Base-by-base conservation (phyloP, 1,284 basidiomycete genomes). In the Tilletia indica region DNA sequence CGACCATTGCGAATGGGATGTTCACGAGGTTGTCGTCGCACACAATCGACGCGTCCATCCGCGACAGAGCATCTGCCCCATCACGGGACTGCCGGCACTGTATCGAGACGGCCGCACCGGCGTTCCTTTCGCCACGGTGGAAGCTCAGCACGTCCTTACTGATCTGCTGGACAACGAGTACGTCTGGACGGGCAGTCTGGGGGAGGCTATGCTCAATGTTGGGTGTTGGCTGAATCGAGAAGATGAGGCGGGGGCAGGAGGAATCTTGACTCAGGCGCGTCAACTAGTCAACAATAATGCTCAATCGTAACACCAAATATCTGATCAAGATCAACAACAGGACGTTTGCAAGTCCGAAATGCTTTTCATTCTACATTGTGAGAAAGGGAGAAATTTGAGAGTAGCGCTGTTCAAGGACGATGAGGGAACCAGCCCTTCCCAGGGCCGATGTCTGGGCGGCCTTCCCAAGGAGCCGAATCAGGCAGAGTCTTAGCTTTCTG, bases 81-180 rank as follows among this genome's bases (percentile, higher is more conserved):
- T 88, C 67, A 87, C 86, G 0, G 87, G 87, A 14, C 78, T 85
- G 4, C 82, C 85, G 0, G 87, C 87, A 0, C 77, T 86, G 39
- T 94, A 94, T 80, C 82, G 88, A 48, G 92, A 94, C 80, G 92
- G 92, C 3, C 86, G 89, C 49, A 90, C 90, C 0, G 89, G 90
- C 9, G 89, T 91, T 2, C 91, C 93, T 0, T 94, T 89, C 81
- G 91, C 92, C 2, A 88, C 90, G 74, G 81, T 88, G 4, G 84
- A 85, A n/a, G 91, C 91, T 12, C 94, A 89, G 81, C 80, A 87
- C 47, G 87, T 87, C 1, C 85, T 93, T 49, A 89, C 88, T 4
- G 85, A 85, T 58, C 75, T 93, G 2, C 79, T 92, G 31, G 84
- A 86, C 14, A 90, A 92, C 25, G 67, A 61, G 31, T 82, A 67